phyloP scores from a whole-genome alignment of 2,329 filamentous ascomycete genomes.

The Verticillium klebahnii region DNA sequence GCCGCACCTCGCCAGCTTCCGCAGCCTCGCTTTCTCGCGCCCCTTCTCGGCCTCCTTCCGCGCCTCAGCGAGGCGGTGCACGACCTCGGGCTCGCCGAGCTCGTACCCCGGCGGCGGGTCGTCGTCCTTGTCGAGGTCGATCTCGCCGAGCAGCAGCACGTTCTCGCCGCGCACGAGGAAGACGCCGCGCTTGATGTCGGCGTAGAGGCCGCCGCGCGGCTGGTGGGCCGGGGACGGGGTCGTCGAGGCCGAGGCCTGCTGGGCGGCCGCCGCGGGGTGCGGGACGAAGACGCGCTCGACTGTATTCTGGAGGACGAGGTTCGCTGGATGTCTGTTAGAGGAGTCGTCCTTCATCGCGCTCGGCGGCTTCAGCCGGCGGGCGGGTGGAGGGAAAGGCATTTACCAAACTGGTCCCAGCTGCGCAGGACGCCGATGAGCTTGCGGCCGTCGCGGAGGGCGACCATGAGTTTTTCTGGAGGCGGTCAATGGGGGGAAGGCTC shows the following conservation, averaged over 20 bases:
- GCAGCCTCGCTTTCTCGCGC: constrained; percentile 66
- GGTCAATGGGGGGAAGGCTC: constrained; percentile 3
- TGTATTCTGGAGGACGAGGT: constrained; percentile 90
- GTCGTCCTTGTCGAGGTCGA: constrained; percentile 95
- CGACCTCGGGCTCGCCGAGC: constrained; percentile 60
- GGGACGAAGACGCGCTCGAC: constrained; percentile 74
- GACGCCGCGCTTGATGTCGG: constrained; percentile 79
- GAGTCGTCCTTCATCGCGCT: too few relatives aligned
- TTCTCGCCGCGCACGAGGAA: constrained; percentile 96
- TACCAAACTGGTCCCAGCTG: constrained; percentile 98
- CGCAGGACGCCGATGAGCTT: constrained; percentile 90
- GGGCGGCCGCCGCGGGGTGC: constrained; percentile 32
- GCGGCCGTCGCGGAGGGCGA: constrained; percentile 86
- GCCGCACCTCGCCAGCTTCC: constrained; percentile 70
- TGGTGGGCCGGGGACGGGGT: constrained; percentile 21
- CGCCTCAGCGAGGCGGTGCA: constrained; percentile 69
- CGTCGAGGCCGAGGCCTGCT: constrained; percentile 12
- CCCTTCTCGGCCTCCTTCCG: constrained; percentile 64
- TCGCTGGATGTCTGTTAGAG: constrained; percentile 52
- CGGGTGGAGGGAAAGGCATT: constrained; percentile 14
- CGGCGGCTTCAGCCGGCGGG: background rate
- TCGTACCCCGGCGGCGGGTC: constrained; percentile 68
- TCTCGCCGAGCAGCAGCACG: constrained; percentile 91
- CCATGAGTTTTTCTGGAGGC: constrained; percentile 80
- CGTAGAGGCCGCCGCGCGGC: constrained; percentile 56